Evolutionary conservation across 2,329 filamentous ascomycete genomes (phyloP).

Genomic region (Sporothrix brasiliensis): DNA sequence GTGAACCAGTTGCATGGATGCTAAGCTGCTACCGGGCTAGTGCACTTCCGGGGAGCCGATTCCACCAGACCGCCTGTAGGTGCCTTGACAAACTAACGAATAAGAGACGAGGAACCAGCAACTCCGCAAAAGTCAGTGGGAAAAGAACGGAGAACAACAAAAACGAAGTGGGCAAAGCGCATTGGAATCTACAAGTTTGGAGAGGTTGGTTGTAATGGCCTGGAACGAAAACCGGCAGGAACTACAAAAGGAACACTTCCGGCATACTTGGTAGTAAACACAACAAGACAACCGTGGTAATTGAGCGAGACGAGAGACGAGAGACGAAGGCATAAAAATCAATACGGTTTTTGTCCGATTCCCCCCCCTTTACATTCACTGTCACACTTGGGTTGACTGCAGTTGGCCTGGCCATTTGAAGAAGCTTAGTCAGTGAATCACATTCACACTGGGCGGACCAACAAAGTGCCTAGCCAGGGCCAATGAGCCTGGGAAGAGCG

Average conservation of each 20-base stretch:
- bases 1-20: neutral
- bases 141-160: conserved; percentile 7
- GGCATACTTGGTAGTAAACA: neutral
- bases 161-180: neutral
- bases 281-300: neutral
- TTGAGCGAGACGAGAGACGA: neutral
- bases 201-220: neutral
- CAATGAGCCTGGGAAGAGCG: neutral
- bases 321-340: neutral
- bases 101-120: conserved; percentile 15
- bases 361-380: too few relatives aligned
- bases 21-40: conserved; percentile 12
- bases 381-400: neutral
- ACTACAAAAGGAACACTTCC: conserved; percentile 1
- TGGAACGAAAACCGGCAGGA: neutral
- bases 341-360: neutral
- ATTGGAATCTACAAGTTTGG: neutral
- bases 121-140: neutral
- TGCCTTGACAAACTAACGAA: neutral
- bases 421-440: conserved; percentile 17
- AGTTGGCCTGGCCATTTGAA: neutral
- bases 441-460: neutral
- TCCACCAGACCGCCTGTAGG: conserved; percentile 22
- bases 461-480: conserved; percentile 10
- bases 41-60: conserved; percentile 19